These are phyloP conservation scores for Penicillium vulpinum DNA, from an alignment of 2,329 filamentous ascomycete species.

Conservation along the genomic window DNA sequence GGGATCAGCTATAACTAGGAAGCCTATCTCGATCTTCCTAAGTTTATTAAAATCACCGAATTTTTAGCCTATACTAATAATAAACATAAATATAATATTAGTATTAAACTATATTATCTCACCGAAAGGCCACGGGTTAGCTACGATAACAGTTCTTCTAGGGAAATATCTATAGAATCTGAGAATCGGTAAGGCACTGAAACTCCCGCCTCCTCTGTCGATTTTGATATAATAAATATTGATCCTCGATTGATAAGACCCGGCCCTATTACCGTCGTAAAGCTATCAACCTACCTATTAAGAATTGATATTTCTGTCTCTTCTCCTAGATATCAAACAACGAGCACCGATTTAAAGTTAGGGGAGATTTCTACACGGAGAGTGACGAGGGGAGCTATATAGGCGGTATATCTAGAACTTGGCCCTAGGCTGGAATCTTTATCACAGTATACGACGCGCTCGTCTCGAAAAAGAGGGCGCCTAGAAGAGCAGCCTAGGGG, in stretches of 20 bases:
- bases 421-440: slow-evolving; percentile 2
- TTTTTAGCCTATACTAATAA: slow-evolving; percentile 14
- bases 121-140: background rate
- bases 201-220: slow-evolving; percentile 21
- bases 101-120: slow-evolving; percentile 20
- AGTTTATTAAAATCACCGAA: slow-evolving; percentile 20
- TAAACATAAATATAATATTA: slow-evolving; percentile 16
- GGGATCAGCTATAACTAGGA: slow-evolving; percentile 21
- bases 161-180: slow-evolving; percentile 13
- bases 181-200: slow-evolving; percentile 9
- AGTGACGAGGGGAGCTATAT: slow-evolving; percentile 11
- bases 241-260: slow-evolving; percentile 13
- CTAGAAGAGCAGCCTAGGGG: slow-evolving; percentile 8
- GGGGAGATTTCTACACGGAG: slow-evolving; percentile 9
- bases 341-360: slow-evolving; percentile 4
- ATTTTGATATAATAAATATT: slow-evolving; percentile 18
- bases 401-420: slow-evolving; percentile 10
- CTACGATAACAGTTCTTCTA: slow-evolving; percentile 14
- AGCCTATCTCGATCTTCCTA: slow-evolving; percentile 13
- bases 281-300: slow-evolving; percentile 3
- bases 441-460: slow-evolving; percentile 9
- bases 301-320: slow-evolving; percentile 7
- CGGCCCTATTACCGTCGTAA: slow-evolving; percentile 3
- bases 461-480: slow-evolving; percentile 11
- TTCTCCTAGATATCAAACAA: background rate